A percentile compares a stretch with the other conserved stretches of the same genome.
Evolutionary conservation across 2,329 filamentous ascomycete species (phyloP).

Genomic region (Fusarium austroafricanum): DNA sequence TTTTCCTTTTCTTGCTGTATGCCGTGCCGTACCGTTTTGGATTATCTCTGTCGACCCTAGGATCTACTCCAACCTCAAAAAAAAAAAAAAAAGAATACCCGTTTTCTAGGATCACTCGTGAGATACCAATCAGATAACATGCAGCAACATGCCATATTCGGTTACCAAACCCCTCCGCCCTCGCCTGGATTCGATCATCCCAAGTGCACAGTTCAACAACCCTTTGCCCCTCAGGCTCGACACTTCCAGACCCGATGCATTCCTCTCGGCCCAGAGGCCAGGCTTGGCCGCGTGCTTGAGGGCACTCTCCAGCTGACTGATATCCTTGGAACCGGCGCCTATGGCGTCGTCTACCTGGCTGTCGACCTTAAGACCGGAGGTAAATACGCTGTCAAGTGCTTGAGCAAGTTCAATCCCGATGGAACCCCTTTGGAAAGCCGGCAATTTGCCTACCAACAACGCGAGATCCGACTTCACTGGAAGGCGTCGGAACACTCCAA

Average conservation of each 20-base stretch:
- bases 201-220: slow-evolving; percentile 58
- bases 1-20: slow-evolving; percentile 41
- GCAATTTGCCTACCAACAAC: slow-evolving; percentile 89
- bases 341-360: slow-evolving; percentile 94
- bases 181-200: slow-evolving; percentile 65
- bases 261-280: slow-evolving; percentile 80
- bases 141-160: slow-evolving; percentile 68
- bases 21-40: slow-evolving; percentile 40
- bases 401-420: slow-evolving; percentile 87
- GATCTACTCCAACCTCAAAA: slow-evolving; percentile 28
- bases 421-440: slow-evolving; percentile 80
- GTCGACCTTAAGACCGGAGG: slow-evolving; percentile 83
- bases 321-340: slow-evolving; percentile 92
- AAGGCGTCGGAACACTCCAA: slow-evolving; percentile 89
- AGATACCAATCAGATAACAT: slow-evolving; percentile 60
- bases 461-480: slow-evolving; percentile 93
- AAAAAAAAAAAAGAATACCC: slow-evolving; percentile 30
- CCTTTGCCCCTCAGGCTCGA: slow-evolving; percentile 47
- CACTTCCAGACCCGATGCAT: slow-evolving; percentile 61
- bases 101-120: slow-evolving; percentile 39
- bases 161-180: slow-evolving; percentile 69
- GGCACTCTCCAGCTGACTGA: slow-evolving; percentile 84
- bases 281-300: slow-evolving; percentile 85
- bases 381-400: slow-evolving; percentile 94
- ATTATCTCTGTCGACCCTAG: slow-evolving; percentile 35